These are phyloP conservation scores for Pezicula radicicola DNA, from an alignment of 2,329 filamentous ascomycete genomes.

Conservation along the genomic window DNA sequence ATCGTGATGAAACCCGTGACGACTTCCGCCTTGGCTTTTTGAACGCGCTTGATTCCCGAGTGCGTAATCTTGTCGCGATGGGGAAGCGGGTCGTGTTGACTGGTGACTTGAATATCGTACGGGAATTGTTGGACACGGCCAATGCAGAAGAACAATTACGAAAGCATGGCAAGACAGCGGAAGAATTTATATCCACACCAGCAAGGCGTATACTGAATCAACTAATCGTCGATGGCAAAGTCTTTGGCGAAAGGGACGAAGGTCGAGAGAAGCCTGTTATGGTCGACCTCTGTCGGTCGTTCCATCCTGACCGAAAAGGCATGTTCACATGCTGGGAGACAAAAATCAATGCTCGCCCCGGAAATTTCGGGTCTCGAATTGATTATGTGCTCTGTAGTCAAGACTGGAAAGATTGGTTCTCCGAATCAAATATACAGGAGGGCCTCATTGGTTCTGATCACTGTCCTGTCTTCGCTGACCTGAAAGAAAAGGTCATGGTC, in stretches of 20 bases:
- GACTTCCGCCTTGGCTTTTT: slow-evolving; percentile 81
- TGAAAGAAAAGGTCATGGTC: slow-evolving; percentile 60
- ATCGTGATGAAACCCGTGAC: slow-evolving; percentile 78
- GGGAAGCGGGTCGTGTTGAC: slow-evolving; percentile 85
- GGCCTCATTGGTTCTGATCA: slow-evolving; percentile 94
- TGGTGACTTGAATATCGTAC: slow-evolving; percentile 82
- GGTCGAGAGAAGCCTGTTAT: slow-evolving; percentile 69
- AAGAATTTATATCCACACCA: slow-evolving; percentile 71
- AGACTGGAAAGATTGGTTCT: slow-evolving; percentile 77
- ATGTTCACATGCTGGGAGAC: slow-evolving; percentile 99
- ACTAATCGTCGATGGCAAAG: slow-evolving; percentile 70
- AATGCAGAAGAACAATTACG: slow-evolving; percentile 68
- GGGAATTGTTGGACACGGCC: slow-evolving; percentile 67
- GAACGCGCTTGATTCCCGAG: slow-evolving; percentile 73
- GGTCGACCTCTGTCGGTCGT: slow-evolving; percentile 80
- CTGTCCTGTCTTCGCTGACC: slow-evolving; percentile 81
- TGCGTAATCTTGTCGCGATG: slow-evolving; percentile 76
- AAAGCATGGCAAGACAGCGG: slow-evolving; percentile 64
- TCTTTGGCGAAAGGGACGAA: slow-evolving; percentile 64
- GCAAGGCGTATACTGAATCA: slow-evolving; percentile 81
- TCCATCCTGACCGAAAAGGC: slow-evolving; percentile 73
- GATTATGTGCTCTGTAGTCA: slow-evolving; percentile 88
- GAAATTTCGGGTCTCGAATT: slow-evolving; percentile 88
- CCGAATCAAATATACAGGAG: slow-evolving; percentile 82
- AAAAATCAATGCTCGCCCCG: slow-evolving; percentile 90